phyloP scores from a whole-genome alignment of 2,329 filamentous ascomycete genomes.

The Arachnopeziza araneosa region DNA sequence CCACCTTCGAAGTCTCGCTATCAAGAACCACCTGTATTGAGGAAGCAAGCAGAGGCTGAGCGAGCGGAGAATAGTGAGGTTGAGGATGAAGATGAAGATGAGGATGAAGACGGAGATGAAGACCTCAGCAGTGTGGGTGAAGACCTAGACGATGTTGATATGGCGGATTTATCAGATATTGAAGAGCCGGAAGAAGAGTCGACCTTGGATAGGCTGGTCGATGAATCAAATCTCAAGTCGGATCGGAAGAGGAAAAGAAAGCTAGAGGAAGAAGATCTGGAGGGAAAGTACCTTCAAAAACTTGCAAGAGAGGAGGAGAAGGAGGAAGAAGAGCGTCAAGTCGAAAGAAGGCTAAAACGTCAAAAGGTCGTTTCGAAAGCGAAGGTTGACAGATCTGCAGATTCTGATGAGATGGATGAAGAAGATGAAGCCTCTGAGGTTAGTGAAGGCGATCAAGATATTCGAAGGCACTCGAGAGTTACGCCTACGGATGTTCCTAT shows the following conservation, averaged over 20 bases:
- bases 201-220: constrained; percentile 37
- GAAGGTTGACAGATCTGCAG: constrained; percentile 31
- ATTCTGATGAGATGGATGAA: constrained; percentile 26
- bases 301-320: constrained; percentile 55
- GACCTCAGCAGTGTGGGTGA: constrained; percentile 32
- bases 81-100: constrained; percentile 33
- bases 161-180: constrained; percentile 26
- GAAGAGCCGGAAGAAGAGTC: constrained; percentile 33
- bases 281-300: constrained; percentile 63
- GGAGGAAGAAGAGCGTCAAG: constrained; percentile 42
- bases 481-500: constrained; percentile 36
- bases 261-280: constrained; percentile 60
- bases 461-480: constrained; percentile 33
- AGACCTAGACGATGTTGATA: constrained; percentile 32
- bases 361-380: constrained; percentile 41
- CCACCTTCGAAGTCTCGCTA: constrained; percentile 29
- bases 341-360: constrained; percentile 41
- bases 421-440: constrained; percentile 24
- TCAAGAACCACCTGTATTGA: constrained; percentile 30
- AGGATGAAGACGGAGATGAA: constrained; percentile 31
- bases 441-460: constrained; percentile 24
- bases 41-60: constrained; percentile 16
- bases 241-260: constrained; percentile 59
- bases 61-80: constrained; percentile 21
- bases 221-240: constrained; percentile 36